Conservation (phyloP, 179 eudicot genomes). For the Actinidia arguta region DNA sequence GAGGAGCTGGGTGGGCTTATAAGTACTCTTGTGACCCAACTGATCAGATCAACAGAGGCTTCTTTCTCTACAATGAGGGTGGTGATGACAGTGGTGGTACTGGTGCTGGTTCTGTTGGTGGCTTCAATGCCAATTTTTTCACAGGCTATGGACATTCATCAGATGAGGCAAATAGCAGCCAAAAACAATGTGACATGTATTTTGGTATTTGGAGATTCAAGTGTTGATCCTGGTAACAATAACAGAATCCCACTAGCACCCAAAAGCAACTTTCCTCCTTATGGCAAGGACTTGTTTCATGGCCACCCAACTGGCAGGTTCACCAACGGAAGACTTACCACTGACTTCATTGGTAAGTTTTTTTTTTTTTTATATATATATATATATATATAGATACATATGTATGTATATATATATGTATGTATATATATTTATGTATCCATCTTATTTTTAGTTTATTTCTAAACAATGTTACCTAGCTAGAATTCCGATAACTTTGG, state of each 20-base stretch:
- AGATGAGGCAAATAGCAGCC: conserved; percentile 30
- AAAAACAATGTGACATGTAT: conserved; percentile 41
- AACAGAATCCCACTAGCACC: conserved; percentile 31
- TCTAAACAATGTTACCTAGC: too few relatives aligned
- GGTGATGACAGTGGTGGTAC: conserved; percentile 16
- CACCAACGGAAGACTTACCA: conserved; percentile 48
- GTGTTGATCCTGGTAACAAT: conserved; percentile 64
- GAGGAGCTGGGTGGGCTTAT: too few relatives aligned
- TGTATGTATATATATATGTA: too few relatives aligned
- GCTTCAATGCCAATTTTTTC: conserved; percentile 12
- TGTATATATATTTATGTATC: too few relatives aligned
- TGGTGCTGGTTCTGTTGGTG: conserved; percentile 13
- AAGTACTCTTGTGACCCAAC: too few relatives aligned
- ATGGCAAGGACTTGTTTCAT: conserved; percentile 49
- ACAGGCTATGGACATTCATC: conserved; percentile 15
- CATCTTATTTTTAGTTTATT: too few relatives aligned
- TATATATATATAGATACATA: too few relatives aligned
- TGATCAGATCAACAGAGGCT: too few relatives aligned
- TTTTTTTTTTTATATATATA: background rate
- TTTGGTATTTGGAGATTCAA: conserved; percentile 64
- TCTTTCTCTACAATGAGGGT: too few relatives aligned
- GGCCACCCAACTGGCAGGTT: conserved; percentile 60
- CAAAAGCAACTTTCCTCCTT: conserved; percentile 57
- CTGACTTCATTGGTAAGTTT: conserved; percentile 48
- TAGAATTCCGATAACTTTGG: too few relatives aligned